Base-by-base conservation (phyloP, 1,284 basidiomycete genomes). In the Leucoagaricus sp. region DNA sequence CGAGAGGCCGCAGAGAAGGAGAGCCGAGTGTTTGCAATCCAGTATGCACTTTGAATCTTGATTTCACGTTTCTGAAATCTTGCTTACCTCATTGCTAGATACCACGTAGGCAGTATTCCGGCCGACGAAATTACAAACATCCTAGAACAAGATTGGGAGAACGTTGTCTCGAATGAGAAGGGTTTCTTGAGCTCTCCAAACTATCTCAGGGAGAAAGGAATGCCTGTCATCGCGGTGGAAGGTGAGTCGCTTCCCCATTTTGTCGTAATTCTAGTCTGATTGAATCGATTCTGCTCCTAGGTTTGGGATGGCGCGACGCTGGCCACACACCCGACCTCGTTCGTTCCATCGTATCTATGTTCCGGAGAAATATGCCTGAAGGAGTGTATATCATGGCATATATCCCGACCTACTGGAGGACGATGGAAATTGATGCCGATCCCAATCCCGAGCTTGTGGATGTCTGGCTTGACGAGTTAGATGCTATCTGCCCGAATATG, bases 401-500 rank as follows among this genome's bases (percentile, higher is more conserved):
- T 13, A 72, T 77, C 1, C 84, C 89, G 23, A 76, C 86, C 0
- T 79, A 85, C 61, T 91, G 89, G 89, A 81, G 89, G 10, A 85
- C 85, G 0, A 80, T 82, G 4, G 74, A 75, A n/a, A 78, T 78
- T 29, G 89, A 91, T 65, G 85, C 86, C 1, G 85, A 89, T 67
- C 72, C 73, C 2, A 79, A 89, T 61, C 80, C 83, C 0, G 85
- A 72, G 12, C 89, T 87, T 60, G 65, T 85, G 12, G 72, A 80
- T 46, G 76, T 89, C 2, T 91, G 85, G 83, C 73, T 89, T 13
- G 82, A 85, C 25, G 83, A 82, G 36, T 88, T 89, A 59, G 89
- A 91, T 62, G 86, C 87, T 1, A 81, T 91, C 55, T 86, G 83
- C 23, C 89, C 87, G 1, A 91, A 88, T 88, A 88, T 85, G 4